Evolutionary conservation across 441 rosid species (phyloP), one percentile per base, ranked within the genome.

Genomic region (Mallotus japonicus): DNA sequence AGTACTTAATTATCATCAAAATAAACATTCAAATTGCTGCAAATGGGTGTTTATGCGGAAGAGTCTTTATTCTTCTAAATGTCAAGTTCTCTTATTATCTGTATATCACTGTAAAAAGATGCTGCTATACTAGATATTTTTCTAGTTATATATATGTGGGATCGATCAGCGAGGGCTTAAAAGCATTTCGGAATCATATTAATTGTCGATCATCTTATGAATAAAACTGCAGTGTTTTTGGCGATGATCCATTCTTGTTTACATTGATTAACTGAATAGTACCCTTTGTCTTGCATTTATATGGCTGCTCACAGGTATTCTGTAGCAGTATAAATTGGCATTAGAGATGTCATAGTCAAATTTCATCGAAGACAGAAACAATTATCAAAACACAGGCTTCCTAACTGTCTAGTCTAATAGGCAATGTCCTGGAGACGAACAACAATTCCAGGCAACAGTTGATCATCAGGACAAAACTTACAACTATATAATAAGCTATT

Each of bases 31-130:
- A 37, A 22, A 47, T 58, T 6, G 60, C 42, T 63, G 17, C 28
- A 42, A 42, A 34, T 72, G 69, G 46, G 20, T 64, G 46, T 34
- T 42, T 71, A 32, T 59, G 57, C 44, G 32, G 42, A 59, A 11
- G 64, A 58, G 66, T 60, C 16, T 47, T 4, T 71, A 50, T 32
- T 20, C 22, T n/a, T 46, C 32, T 0, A 12, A 68, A 46, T 69
- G 11, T 13, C 5, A 57, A 51, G 61, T 40, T 13, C 34, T 68
- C 62, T 40, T 37, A 4, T 40, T 17, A 24, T 3, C 34, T 34
- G 16, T 53, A 54, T 37, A 37, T 37, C 40, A 37, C 6, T 37
- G 40, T 37, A 6, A 37, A 3, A 53, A 34, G 62, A n/a, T 70
- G 56, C 65, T 59, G 47, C 66, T 46, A 16, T 46, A 8, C 22